These are phyloP conservation scores for Xylariaceae sp. DNA, from an alignment of 2,329 filamentous ascomycete species.

Conservation along the genomic window DNA sequence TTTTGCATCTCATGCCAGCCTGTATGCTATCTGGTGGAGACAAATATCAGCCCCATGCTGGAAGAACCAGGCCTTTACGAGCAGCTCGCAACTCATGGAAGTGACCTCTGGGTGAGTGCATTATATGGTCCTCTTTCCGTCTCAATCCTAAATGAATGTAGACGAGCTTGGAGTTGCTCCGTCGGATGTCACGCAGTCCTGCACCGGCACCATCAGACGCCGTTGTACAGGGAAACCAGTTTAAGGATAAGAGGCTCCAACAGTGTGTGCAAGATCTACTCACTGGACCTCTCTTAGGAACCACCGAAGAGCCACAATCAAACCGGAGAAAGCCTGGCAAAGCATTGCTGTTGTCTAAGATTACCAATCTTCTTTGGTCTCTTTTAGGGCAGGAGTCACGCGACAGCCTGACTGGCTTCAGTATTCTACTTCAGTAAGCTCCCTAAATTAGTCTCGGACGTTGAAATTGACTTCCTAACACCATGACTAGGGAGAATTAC, in stretches of 20 bases:
- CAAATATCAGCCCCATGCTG: constrained; percentile 41
- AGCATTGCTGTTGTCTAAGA: constrained; percentile 18
- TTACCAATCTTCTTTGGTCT: constrained; percentile 25
- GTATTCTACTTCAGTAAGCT: constrained; percentile 38
- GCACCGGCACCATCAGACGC: constrained; percentile 17
- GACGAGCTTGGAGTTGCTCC: constrained; percentile 30
- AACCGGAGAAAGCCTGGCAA: constrained; percentile 32
- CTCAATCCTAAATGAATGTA: constrained; percentile 22
- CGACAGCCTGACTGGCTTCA: constrained; percentile 27
- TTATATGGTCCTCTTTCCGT: constrained; percentile 8
- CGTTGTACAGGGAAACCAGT: constrained; percentile 20
- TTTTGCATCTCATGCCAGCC: constrained; percentile 29
- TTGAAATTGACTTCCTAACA: not conserved
- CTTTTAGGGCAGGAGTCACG: constrained; percentile 27
- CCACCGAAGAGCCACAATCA: constrained; percentile 18
- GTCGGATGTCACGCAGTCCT: constrained; percentile 19
- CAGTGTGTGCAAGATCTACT: constrained; percentile 21
- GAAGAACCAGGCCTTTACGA: constrained; percentile 34
- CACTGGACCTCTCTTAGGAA: constrained; percentile 7
- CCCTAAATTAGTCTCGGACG: not conserved
- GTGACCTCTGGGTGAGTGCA: constrained; percentile 40
- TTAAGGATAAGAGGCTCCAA: constrained; percentile 24
- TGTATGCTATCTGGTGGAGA: constrained; percentile 38
- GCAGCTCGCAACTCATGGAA: constrained; percentile 30
- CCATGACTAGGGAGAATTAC: constrained; percentile 38